A percentile compares a stretch with the other conserved stretches of the same genome.
These are phyloP conservation scores for Debaryomycetaceae sp. DNA, from an alignment of 1,139 yeast genomes.

Conservation along the genomic window DNA sequence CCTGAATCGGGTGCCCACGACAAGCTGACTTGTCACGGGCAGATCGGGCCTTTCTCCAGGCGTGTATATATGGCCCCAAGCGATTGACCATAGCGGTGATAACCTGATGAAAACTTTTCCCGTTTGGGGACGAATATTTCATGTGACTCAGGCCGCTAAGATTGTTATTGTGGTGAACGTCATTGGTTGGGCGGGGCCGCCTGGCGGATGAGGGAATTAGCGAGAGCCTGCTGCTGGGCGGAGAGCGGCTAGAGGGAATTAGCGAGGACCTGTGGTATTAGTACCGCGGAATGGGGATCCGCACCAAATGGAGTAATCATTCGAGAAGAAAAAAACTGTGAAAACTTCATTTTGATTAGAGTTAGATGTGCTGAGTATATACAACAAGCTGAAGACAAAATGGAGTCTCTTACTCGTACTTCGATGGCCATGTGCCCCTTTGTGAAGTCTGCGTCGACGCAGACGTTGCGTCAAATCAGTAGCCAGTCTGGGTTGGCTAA, in stretches of 20 bases:
- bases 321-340: neutral
- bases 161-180: neutral
- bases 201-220: too few relatives aligned
- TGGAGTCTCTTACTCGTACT: conserved; percentile 80
- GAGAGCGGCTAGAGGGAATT: too few relatives aligned
- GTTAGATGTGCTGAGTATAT: too few relatives aligned
- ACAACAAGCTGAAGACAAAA: conserved; percentile 16
- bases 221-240: too few relatives aligned
- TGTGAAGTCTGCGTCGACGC: conserved; percentile 64
- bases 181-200: neutral
- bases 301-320: neutral
- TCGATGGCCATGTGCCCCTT: conserved; percentile 85
- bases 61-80: too few relatives aligned
- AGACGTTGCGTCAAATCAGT: conserved; percentile 54
- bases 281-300: too few relatives aligned
- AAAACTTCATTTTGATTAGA: neutral
- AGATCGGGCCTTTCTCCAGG: too few relatives aligned
- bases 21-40: too few relatives aligned
- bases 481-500: conserved; percentile 43
- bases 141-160: neutral
- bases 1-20: too few relatives aligned
- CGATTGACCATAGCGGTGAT: neutral
- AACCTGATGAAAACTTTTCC: neutral
- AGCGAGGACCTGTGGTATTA: too few relatives aligned
- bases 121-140: neutral